Percentiles rank a stretch among this genome's conserved stretches.
Evolutionary conservation across 2,329 filamentous ascomycete genomes (phyloP).

Genomic region (Chalaropsis ovoidea): DNA sequence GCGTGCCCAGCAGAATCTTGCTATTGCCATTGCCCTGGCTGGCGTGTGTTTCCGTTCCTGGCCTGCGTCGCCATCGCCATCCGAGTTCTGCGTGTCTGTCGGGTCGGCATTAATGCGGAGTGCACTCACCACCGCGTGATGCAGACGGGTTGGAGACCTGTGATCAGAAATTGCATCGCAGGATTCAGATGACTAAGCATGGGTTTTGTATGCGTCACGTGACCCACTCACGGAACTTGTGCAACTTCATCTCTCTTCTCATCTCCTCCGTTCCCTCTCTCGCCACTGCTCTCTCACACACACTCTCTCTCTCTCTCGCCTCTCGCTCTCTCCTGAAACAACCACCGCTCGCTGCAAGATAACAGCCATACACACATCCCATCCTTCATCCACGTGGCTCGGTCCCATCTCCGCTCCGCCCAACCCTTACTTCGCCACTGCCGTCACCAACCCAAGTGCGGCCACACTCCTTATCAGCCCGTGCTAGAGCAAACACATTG

Average conservation of each 20-base stretch:
- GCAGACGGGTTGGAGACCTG: no score
- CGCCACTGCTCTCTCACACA: not conserved
- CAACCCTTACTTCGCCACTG: conserved; percentile 7
- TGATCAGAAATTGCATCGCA: not conserved
- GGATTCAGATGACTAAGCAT: not conserved
- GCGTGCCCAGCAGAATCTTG: no score
- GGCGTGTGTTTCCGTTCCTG: not conserved
- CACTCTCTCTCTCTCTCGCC: not conserved
- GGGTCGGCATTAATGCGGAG: no score
- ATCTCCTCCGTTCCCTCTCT: not conserved
- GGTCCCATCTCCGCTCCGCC: conserved; percentile 13
- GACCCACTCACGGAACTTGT: not conserved
- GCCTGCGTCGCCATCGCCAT: no score
- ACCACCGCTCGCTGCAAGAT: not conserved
- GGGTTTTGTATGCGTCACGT: not conserved
- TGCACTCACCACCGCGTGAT: no score
- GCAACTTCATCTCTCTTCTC: conserved; percentile 7
- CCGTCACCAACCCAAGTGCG: not conserved
- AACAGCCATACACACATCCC: not conserved
- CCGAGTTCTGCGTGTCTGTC: not conserved
- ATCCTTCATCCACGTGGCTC: conserved; percentile 9
- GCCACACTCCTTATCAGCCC: not conserved
- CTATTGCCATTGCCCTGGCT: no score
- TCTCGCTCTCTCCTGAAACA: not conserved
- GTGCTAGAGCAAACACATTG: no score